A percentile compares a stretch with the other conserved stretches of the same genome.
Evolutionary conservation across 2,329 filamentous ascomycete genomes (phyloP).

Genomic region (Phyllachora maydis): DNA sequence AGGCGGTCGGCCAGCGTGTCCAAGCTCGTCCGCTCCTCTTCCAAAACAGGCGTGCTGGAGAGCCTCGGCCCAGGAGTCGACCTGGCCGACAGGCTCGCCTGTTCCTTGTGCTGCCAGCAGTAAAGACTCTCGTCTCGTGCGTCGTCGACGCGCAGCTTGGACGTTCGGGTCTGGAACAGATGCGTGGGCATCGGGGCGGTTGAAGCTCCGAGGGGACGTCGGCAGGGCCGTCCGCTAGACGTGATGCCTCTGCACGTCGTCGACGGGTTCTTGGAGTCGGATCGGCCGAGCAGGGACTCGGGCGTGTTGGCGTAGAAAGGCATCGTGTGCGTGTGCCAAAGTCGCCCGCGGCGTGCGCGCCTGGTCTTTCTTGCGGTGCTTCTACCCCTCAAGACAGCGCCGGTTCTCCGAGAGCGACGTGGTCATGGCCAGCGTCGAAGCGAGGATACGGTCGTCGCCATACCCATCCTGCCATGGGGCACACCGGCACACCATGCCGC

Average conservation of each 20-base stretch:
- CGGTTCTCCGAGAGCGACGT: too few species aligned
- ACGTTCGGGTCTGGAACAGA: too few species aligned
- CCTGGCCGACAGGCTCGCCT: constrained; percentile 34
- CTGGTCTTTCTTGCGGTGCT: too few species aligned
- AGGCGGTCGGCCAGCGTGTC: constrained; percentile 72
- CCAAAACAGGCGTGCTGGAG: constrained; percentile 29
- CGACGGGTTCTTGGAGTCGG: constrained; percentile 66
- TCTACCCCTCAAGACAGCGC: too few species aligned
- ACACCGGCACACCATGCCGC: too few species aligned
- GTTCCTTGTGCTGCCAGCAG: constrained; percentile 92
- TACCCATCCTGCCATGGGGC: too few species aligned
- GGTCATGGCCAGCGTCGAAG: too few species aligned
- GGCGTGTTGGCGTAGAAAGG: constrained; percentile 54
- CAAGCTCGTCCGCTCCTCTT: constrained; percentile 54
- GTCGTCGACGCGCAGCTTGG: constrained; percentile 19
- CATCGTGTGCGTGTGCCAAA: constrained; percentile 24
- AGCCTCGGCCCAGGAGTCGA: constrained; percentile 22
- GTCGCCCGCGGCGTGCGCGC: not conserved
- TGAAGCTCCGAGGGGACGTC: constrained; percentile 41
- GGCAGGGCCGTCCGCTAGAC: constrained; percentile 61
- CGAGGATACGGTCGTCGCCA: too few species aligned
- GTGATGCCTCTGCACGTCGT: constrained; percentile 84
- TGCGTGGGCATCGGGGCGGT: constrained; percentile 12
- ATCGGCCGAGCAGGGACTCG: constrained; percentile 56
- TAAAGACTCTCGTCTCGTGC: constrained; percentile 44